These are phyloP conservation scores for Yamadazyma trypodendri DNA, from an alignment of 1,139 yeast genomes.

Conservation along the genomic window DNA sequence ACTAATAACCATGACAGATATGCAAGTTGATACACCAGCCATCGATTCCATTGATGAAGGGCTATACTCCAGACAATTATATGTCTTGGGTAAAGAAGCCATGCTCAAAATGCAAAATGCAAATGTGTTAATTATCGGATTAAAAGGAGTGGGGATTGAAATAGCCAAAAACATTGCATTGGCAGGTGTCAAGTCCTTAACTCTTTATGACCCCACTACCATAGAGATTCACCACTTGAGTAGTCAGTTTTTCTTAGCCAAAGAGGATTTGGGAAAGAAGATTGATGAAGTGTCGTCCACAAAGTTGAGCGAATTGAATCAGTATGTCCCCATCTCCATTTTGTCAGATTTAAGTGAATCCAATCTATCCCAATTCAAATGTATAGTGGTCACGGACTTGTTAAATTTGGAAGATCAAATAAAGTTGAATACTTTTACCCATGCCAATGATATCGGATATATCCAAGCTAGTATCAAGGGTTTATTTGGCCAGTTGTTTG, in stretches of 20 bases:
- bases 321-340: constrained; percentile 85
- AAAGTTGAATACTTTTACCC: constrained; percentile 73
- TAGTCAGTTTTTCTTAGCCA: constrained; percentile 80
- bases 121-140: constrained; percentile 82
- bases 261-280: constrained; percentile 69
- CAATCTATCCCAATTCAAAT: constrained; percentile 62
- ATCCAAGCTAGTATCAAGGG: constrained; percentile 85
- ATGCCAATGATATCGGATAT: constrained; percentile 69
- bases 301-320: constrained; percentile 76
- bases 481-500: constrained; percentile 83
- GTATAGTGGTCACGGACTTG: constrained; percentile 74
- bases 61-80: constrained; percentile 91
- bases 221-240: constrained; percentile 73
- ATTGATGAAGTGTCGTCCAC: constrained; percentile 71
- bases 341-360: constrained; percentile 50
- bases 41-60: constrained; percentile 75
- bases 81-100: constrained; percentile 93
- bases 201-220: constrained; percentile 80
- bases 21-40: constrained; percentile 60
- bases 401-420: constrained; percentile 73
- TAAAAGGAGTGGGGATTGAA: constrained; percentile 90
- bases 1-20: constrained; percentile 20
- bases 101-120: constrained; percentile 96
- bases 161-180: constrained; percentile 94
- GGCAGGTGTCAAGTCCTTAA: constrained; percentile 93